Percentiles rank a stretch among this genome's conserved stretches.
Evolutionary conservation across 2,329 filamentous ascomycete genomes (phyloP).

Genomic region (Xylaria sp.): DNA sequence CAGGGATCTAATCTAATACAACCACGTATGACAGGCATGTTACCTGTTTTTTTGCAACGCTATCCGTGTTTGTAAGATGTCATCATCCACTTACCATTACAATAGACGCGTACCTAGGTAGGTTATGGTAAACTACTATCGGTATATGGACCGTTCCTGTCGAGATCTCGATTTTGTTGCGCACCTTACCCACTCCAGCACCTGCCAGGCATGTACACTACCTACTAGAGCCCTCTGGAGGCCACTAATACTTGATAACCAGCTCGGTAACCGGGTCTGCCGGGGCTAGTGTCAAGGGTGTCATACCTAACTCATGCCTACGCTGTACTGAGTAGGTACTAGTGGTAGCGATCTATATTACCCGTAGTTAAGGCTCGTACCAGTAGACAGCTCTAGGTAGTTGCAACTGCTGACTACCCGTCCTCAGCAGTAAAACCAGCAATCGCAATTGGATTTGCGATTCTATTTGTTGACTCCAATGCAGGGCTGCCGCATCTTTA

Average conservation of each 20-base stretch:
- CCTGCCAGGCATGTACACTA: neutral
- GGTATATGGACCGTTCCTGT: slow-evolving; percentile 1
- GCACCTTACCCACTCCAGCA: slow-evolving; percentile 14
- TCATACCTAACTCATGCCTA: too few relatives aligned
- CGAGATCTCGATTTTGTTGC: slow-evolving; percentile 32
- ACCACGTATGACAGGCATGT: slow-evolving; percentile 1
- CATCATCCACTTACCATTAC: slow-evolving; percentile 7
- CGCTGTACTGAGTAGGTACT: too few relatives aligned
- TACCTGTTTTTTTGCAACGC: neutral
- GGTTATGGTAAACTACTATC: neutral
- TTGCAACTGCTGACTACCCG: neutral
- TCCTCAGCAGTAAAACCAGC: neutral
- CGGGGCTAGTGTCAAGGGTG: too few relatives aligned
- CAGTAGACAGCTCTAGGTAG: neutral
- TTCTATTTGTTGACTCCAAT: slow-evolving; percentile 19
- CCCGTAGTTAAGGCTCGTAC: too few relatives aligned
- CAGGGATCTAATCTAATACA: neutral
- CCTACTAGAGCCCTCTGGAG: neutral
- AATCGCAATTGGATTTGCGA: neutral
- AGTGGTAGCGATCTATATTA: too few relatives aligned
- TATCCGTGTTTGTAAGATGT: slow-evolving; percentile 1
- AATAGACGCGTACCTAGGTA: neutral
- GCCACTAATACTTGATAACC: slow-evolving; percentile 12
- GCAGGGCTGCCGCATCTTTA: slow-evolving; percentile 15
- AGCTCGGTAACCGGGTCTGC: neutral